Conservation (phyloP, 306 rosid species). For the Bauhinia variegata region DNA sequence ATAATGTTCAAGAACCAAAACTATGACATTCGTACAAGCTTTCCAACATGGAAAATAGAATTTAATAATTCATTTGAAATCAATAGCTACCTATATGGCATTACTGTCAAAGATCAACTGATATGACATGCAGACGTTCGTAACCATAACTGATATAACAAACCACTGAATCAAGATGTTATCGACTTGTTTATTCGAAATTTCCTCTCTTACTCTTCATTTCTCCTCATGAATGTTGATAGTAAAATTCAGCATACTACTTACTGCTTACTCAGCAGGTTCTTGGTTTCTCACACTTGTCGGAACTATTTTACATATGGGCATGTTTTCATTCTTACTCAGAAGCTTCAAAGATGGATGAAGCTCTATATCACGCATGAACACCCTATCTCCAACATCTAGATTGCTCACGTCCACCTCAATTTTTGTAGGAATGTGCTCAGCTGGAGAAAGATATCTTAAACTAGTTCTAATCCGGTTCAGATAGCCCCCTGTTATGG, state of each 20-base stretch:
- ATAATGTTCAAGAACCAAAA: slow-evolving; percentile 3
- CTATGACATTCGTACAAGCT: slow-evolving; percentile 22
- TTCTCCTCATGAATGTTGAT: slow-evolving; percentile 9
- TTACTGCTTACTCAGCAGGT: slow-evolving; percentile 37
- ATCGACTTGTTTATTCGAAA: slow-evolving; percentile 38
- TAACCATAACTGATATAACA: slow-evolving; percentile 29
- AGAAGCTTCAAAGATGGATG: slow-evolving; percentile 89
- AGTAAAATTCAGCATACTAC: slow-evolving; percentile 5
- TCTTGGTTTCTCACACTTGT: slow-evolving; percentile 48
- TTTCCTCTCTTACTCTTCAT: slow-evolving; percentile 28
- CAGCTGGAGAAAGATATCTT: slow-evolving; percentile 71
- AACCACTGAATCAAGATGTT: slow-evolving; percentile 25
- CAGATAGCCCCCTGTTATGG: slow-evolving; percentile 67
- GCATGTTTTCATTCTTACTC: slow-evolving; percentile 74
- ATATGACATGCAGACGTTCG: slow-evolving; percentile 30
- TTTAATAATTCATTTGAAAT: slow-evolving; percentile 34
- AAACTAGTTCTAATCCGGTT: slow-evolving; percentile 72
- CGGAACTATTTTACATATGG: slow-evolving; percentile 76
- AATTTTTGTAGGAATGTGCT: slow-evolving; percentile 79
- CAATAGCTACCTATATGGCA: slow-evolving; percentile 32
- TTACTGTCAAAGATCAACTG: slow-evolving; percentile 5
- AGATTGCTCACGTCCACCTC: slow-evolving; percentile 86
- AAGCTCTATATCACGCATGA: slow-evolving; percentile 64
- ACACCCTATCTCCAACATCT: slow-evolving; percentile 75
- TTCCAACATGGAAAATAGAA: slow-evolving; percentile 15